These are phyloP conservation scores for Tolypocladium pustulatum DNA, from an alignment of 2,329 filamentous ascomycete species.

Conservation along the genomic window DNA sequence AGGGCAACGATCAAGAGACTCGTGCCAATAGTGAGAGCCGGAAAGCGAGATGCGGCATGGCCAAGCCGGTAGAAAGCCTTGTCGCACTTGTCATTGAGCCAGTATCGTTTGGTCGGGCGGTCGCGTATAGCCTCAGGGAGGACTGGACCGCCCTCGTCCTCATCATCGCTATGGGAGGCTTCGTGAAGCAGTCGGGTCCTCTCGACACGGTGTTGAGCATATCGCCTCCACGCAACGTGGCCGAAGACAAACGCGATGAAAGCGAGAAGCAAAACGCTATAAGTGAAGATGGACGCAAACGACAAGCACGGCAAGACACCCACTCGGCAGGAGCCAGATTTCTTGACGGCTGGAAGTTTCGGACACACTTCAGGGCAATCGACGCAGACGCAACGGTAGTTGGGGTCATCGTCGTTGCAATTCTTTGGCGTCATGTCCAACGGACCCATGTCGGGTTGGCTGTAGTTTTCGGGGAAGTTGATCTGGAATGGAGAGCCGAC, in stretches of 20 bases:
- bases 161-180: slow-evolving; percentile 74
- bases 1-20: slow-evolving; percentile 68
- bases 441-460: slow-evolving; percentile 60
- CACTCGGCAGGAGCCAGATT: slow-evolving; percentile 65
- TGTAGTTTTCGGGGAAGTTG: slow-evolving; percentile 64
- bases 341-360: slow-evolving; percentile 63
- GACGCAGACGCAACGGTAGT: slow-evolving; percentile 83
- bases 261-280: slow-evolving; percentile 62
- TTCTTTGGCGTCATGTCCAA: slow-evolving; percentile 65
- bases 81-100: slow-evolving; percentile 75
- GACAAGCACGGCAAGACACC: slow-evolving; percentile 86
- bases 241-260: slow-evolving; percentile 58
- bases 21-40: slow-evolving; percentile 66
- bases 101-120: slow-evolving; percentile 67
- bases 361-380: slow-evolving; percentile 86
- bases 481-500: slow-evolving; percentile 96
- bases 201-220: slow-evolving; percentile 66
- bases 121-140: slow-evolving; percentile 69
- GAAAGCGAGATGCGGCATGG: slow-evolving; percentile 70
- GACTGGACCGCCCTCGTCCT: slow-evolving; percentile 77
- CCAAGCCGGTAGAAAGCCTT: slow-evolving; percentile 71
- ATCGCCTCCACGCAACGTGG: slow-evolving; percentile 65
- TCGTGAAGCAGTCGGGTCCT: slow-evolving; percentile 81
- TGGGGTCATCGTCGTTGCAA: slow-evolving; percentile 81
- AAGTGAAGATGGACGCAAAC: slow-evolving; percentile 82